Evolutionary conservation across 345 rosid species (phyloP).

Genomic region (Salix viminalis): DNA sequence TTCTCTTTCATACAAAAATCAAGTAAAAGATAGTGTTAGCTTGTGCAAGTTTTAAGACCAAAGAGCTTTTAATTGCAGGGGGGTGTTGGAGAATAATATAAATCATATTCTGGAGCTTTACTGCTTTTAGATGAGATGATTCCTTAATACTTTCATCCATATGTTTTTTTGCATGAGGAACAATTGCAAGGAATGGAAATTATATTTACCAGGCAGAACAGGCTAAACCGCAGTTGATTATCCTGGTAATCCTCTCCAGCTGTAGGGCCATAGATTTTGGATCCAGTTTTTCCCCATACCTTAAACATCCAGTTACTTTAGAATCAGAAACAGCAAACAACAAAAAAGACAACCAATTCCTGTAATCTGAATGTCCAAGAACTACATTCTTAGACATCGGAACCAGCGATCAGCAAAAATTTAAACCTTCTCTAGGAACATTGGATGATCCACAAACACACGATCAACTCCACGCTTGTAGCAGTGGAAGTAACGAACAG

Average conservation of each 20-base stretch:
- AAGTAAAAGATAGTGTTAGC: too few relatives aligned
- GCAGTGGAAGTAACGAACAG: conserved; percentile 85
- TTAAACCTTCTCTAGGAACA: conserved; percentile 77
- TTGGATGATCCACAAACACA: conserved; percentile 83
- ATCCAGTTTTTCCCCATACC: conserved; percentile 92
- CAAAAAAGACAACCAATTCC: background rate
- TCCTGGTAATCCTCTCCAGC: conserved; percentile 76
- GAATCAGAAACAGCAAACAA: conserved; percentile 1
- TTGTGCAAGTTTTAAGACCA: too few relatives aligned
- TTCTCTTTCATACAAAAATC: too few relatives aligned
- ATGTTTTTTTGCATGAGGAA: too few relatives aligned
- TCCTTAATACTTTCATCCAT: too few relatives aligned
- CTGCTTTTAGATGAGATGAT: too few relatives aligned
- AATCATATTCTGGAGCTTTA: too few relatives aligned
- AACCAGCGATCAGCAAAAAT: background rate
- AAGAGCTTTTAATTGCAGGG: too few relatives aligned
- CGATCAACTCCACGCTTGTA: conserved; percentile 90
- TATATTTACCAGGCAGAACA: conserved; percentile 68
- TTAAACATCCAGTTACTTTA: conserved; percentile 20
- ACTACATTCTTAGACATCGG: background rate
- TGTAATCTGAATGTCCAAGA: background rate
- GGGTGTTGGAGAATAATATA: too few relatives aligned
- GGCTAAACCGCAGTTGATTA: conserved; percentile 80
- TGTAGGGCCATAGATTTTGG: conserved; percentile 79
- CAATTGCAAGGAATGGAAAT: background rate